A percentile compares a stretch with the other conserved stretches of the same genome.
These are phyloP conservation scores for Fremontodendron californicum DNA, from an alignment of 345 rosid genomes.

Conservation along the genomic window DNA sequence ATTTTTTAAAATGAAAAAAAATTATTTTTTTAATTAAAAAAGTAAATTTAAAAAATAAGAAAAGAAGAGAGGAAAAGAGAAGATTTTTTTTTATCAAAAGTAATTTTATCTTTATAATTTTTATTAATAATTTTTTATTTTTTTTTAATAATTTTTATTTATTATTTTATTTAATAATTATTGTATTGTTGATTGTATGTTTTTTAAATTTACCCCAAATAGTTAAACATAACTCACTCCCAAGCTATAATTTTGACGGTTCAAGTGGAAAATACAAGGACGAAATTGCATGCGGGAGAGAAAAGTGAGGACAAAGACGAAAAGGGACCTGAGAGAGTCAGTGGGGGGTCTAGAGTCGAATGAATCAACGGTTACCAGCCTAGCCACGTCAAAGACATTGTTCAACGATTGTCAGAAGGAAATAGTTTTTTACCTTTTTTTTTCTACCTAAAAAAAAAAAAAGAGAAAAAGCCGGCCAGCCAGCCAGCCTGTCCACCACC, in stretches of 20 bases:
- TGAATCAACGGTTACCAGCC: not conserved
- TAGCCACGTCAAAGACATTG: conserved; percentile 6
- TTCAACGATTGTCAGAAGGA: not conserved
- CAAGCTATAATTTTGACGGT: not conserved
- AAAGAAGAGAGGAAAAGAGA: no score
- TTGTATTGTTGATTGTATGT: not conserved
- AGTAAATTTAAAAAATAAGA: no score
- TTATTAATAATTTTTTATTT: no score
- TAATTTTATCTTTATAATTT: no score
- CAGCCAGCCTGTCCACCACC: conserved; percentile 35
- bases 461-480: conserved; percentile 29
- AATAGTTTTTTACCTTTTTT: not conserved
- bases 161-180: no score
- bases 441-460: not conserved
- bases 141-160: not conserved
- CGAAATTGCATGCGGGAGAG: not conserved
- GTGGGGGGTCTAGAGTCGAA: not conserved
- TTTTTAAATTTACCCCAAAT: no score
- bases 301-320: no score
- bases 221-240: not conserved
- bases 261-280: not conserved
- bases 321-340: not conserved
- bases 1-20: no score
- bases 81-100: no score
- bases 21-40: no score